Base-by-base conservation (phyloP, 768 basidiomycete genomes). In the Naganishia randhawae region DNA sequence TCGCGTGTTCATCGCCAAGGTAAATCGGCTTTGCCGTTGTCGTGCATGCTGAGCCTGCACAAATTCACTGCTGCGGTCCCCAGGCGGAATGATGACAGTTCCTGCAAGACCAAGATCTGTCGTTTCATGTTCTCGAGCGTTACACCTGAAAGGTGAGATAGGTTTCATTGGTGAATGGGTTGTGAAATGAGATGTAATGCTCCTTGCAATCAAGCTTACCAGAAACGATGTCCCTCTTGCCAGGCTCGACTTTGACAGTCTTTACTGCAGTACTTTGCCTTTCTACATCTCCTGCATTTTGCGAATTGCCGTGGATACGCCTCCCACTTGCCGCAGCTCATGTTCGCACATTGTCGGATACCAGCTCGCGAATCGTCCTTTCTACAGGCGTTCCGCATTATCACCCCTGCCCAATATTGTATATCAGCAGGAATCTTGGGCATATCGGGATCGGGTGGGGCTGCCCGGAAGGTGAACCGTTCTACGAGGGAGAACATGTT, bases 371-470 rank as follows among this genome's bases (percentile, higher is more conserved):
- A 86, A 71, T 98, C 95, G 73, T 98, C 96, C 82, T 99, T 98
- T 77, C 95, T 83, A 81, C 96, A 99, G 14, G 96, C 96, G 78
- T 99, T 99, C 63, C 96, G 85, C 96, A 98, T 99, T 75, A 98
- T 96, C n/a, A 97, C 95, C 2, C 93, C 92, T 0, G 95, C 96
- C 96, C 96, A 98, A 74, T 97, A 96, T 80, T 96, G 92, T 27
- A 99, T 95, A 78, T 98, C 95, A 11, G 84, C 83, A 0, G 93
- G 92, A 54, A 86, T 84, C 29, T 86, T 86, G 6, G 85, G 85
- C 63, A 88, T 81, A 70, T 88, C 86, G 22, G 85, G 85, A 75
- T 94, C 92, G 0, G 87, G 85, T 11, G 90, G 86, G 63, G 89
- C 90, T 0, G 94, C 92, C 63, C 92, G 86, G 83, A 92, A 96